Evolutionary conservation across 768 basidiomycete species (phyloP).

Genomic region (Suillus variegatus): DNA sequence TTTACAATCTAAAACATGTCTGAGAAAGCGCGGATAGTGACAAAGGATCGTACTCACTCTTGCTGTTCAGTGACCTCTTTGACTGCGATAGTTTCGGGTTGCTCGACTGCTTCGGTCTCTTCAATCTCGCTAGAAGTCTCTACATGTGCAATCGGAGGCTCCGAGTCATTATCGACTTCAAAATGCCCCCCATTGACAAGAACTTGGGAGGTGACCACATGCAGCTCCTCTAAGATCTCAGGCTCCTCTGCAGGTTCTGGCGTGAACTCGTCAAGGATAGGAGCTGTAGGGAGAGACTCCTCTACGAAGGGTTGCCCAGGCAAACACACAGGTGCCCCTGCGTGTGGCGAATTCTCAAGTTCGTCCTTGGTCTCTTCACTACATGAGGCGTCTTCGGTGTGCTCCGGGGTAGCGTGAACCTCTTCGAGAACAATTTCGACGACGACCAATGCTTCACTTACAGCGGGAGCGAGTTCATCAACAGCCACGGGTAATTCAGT

Average conservation of each 20-base stretch:
- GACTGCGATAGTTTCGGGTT: background rate
- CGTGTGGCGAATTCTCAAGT: background rate
- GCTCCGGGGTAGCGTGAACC: background rate
- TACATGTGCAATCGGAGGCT: background rate
- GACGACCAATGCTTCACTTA: background rate
- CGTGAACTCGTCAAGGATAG: background rate
- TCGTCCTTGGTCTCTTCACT: background rate
- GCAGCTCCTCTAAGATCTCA: background rate
- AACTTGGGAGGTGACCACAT: background rate
- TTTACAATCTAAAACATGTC: background rate
- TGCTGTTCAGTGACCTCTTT: slow-evolving; percentile 7
- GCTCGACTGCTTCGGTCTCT: slow-evolving; percentile 2
- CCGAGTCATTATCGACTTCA: background rate
- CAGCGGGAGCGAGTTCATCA: background rate
- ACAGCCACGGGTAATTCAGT: background rate
- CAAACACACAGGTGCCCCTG: background rate
- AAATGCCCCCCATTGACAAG: background rate
- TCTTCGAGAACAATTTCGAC: background rate
- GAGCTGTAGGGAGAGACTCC: background rate
- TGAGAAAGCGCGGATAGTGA: background rate
- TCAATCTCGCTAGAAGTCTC: background rate
- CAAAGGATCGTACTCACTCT: background rate
- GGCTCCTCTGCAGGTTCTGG: slow-evolving; percentile 3
- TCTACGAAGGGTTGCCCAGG: background rate
- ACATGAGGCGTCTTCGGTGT: background rate